Evolutionary conservation across 2,329 filamentous ascomycete species (phyloP).

Genomic region (Thielaviopsis ethacetica): DNA sequence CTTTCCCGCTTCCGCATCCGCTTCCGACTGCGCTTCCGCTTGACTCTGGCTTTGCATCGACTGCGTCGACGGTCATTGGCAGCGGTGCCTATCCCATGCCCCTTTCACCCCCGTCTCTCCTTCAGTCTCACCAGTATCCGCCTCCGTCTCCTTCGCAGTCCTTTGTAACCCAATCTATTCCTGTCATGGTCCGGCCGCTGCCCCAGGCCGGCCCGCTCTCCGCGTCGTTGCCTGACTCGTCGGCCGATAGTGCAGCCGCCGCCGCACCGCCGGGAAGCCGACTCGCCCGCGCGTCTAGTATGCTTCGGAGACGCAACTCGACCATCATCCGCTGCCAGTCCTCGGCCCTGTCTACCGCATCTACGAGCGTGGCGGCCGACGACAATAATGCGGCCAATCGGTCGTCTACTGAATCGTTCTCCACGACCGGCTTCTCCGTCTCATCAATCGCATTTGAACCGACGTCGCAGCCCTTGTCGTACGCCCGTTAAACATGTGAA

Average conservation of each 20-base stretch:
- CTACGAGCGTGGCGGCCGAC: slow-evolving; percentile 3
- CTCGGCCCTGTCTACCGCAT: slow-evolving; percentile 3
- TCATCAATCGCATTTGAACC: not conserved
- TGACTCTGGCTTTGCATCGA: slow-evolving; percentile 5
- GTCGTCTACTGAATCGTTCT: not conserved
- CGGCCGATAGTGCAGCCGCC: slow-evolving; percentile 1
- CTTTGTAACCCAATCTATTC: slow-evolving; percentile 1
- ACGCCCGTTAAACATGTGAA: not conserved
- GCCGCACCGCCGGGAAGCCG: not conserved
- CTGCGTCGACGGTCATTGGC: not conserved
- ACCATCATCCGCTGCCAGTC: slow-evolving; percentile 9
- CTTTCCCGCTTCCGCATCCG: not conserved
- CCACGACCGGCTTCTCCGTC: not conserved
- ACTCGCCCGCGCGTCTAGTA: slow-evolving; percentile 7
- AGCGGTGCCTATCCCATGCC: not conserved
- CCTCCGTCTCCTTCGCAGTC: not conserved
- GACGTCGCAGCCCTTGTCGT: not conserved
- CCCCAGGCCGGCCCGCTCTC: slow-evolving; percentile 1
- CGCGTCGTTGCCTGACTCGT: slow-evolving; percentile 1
- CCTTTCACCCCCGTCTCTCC: not conserved
- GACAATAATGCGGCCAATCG: not conserved
- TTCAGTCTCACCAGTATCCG: not conserved
- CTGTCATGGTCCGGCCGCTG: slow-evolving; percentile 7
- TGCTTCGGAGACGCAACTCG: slow-evolving; percentile 4
- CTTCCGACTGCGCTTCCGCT: not conserved